phyloP scores from a whole-genome alignment of 148 eudicot species.

The Camellia lanceoleosa region DNA sequence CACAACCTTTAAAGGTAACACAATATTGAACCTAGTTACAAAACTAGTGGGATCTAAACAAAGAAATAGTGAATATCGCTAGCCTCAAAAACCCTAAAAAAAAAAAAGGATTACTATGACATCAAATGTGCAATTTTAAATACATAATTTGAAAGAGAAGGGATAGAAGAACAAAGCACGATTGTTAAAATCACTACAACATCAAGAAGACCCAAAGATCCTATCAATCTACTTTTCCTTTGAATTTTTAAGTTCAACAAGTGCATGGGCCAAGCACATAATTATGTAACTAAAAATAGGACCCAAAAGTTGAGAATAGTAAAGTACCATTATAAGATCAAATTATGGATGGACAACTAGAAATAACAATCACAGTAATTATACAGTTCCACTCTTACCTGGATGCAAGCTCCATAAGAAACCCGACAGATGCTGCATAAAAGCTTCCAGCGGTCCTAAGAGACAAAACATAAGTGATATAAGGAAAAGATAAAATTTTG shows the following conservation, averaged over 20 bases:
- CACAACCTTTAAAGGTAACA: no score
- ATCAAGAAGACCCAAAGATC: no score
- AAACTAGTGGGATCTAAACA: no score
- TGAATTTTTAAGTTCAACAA: not conserved
- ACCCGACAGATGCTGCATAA: constrained; percentile 89
- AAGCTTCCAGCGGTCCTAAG: constrained; percentile 96
- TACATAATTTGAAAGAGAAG: no score
- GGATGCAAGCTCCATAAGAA: constrained; percentile 96
- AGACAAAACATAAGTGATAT: constrained; percentile 1
- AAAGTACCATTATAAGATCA: not conserved
- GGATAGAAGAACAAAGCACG: no score
- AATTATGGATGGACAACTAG: not conserved
- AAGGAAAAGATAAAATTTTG: not conserved
- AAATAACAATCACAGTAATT: not conserved
- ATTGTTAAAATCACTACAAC: no score
- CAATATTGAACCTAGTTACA: no score
- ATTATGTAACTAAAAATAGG: not conserved
- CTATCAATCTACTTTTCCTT: not conserved
- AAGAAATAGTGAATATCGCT: no score
- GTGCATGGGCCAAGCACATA: not conserved
- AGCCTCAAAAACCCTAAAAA: no score
- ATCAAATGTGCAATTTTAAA: no score
- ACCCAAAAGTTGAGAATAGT: not conserved
- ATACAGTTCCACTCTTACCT: constrained; percentile 44
- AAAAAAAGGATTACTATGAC: no score